Conservation (phyloP, 306 rosid genomes). For the Calophaca sinica region DNA sequence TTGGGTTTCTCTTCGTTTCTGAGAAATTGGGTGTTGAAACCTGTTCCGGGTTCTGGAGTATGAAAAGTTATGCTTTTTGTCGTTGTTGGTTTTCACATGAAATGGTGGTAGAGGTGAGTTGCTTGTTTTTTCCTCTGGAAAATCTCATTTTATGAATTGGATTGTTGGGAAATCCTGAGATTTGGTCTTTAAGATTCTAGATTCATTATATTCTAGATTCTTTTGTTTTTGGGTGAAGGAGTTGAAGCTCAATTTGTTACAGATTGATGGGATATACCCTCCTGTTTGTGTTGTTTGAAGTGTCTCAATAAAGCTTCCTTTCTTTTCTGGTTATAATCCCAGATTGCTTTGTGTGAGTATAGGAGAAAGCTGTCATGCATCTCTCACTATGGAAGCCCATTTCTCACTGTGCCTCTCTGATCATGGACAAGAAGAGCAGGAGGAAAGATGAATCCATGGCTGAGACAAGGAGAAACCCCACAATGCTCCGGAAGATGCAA, state of each 20-base stretch:
- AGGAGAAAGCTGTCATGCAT: slow-evolving; percentile 68
- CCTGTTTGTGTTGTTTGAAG: slow-evolving; percentile 20
- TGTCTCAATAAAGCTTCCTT: slow-evolving; percentile 6
- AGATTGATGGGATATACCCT: slow-evolving; percentile 49
- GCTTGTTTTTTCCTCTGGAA: slow-evolving; percentile 1
- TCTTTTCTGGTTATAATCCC: neutral
- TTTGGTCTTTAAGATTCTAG: slow-evolving; percentile 40
- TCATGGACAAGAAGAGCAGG: slow-evolving; percentile 85
- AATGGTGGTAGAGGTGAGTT: slow-evolving; percentile 30
- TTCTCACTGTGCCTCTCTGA: slow-evolving; percentile 89
- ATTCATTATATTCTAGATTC: slow-evolving; percentile 7
- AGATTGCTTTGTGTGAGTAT: slow-evolving; percentile 40
- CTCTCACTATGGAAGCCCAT: slow-evolving; percentile 98
- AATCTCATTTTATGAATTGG: slow-evolving; percentile 35
- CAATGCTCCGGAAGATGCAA: slow-evolving; percentile 81
- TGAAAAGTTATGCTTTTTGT: neutral
- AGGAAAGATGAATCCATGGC: slow-evolving; percentile 64
- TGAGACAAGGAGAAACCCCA: slow-evolving; percentile 58
- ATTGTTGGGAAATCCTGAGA: slow-evolving; percentile 37
- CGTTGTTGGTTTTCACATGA: slow-evolving; percentile 35
- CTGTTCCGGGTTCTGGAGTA: slow-evolving; percentile 28
- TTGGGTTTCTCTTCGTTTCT: slow-evolving; percentile 34
- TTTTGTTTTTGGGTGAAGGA: slow-evolving; percentile 38
- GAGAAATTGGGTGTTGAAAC: slow-evolving; percentile 40
- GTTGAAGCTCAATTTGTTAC: slow-evolving; percentile 25